These are phyloP conservation scores for Suhomyces bribrorum DNA, from an alignment of 1,139 yeast genomes.

Conservation along the genomic window DNA sequence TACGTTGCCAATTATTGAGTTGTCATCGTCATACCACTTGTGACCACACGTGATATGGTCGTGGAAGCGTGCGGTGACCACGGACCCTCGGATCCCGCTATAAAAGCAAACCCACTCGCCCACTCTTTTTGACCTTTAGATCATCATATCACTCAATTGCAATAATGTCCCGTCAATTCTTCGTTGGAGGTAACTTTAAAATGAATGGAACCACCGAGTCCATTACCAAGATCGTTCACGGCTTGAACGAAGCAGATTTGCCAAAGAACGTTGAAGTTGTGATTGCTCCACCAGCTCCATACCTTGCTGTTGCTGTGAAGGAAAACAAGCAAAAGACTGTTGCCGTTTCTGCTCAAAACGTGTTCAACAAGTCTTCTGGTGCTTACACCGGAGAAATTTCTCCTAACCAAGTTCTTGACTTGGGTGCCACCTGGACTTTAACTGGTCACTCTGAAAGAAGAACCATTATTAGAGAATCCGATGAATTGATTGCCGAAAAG, in stretches of 20 bases:
- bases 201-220: slow-evolving; percentile 94
- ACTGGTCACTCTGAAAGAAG: slow-evolving; percentile 99
- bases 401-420: slow-evolving; percentile 84
- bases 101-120: slow-evolving; percentile 8
- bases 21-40: not conserved
- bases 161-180: slow-evolving; percentile 83
- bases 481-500: slow-evolving; percentile 91
- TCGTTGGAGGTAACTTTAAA: slow-evolving; percentile 98
- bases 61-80: slow-evolving; percentile 6
- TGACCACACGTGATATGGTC: not conserved
- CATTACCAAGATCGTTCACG: slow-evolving; percentile 78
- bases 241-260: slow-evolving; percentile 75
- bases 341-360: slow-evolving; percentile 86
- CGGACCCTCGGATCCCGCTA: slow-evolving; percentile 12
- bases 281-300: slow-evolving; percentile 94
- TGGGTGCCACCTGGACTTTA: slow-evolving; percentile 92
- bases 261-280: slow-evolving; percentile 85
- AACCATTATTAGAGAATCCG: slow-evolving; percentile 85
- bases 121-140: slow-evolving; percentile 1
- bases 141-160: not conserved
- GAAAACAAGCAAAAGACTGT: slow-evolving; percentile 72
- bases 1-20: no score
- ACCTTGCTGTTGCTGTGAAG: slow-evolving; percentile 74
- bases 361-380: slow-evolving; percentile 84
- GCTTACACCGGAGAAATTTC: slow-evolving; percentile 98